phyloP scores from a whole-genome alignment of 352 stramenopile genomes.

The Phytophthora meadii region DNA sequence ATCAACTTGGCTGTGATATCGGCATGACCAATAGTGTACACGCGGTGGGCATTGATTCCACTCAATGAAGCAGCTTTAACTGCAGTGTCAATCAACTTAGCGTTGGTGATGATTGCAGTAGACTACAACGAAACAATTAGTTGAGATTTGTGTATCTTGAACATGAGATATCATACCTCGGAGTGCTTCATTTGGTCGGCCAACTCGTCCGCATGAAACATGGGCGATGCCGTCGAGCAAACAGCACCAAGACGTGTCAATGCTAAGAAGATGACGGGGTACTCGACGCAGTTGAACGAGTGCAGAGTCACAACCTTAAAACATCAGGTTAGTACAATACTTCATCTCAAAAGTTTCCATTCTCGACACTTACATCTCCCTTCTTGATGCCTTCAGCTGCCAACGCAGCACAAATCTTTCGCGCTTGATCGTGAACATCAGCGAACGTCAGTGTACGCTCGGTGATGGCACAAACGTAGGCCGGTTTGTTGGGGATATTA shows the following conservation, averaged over 20 bases:
- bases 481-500: constrained; percentile 37
- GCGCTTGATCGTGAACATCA: constrained; percentile 38
- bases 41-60: constrained; percentile 11
- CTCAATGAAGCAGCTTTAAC: constrained; percentile 34
- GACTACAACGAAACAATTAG: constrained; percentile 22
- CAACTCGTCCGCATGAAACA: constrained; percentile 50
- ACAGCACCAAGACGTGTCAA: constrained; percentile 51
- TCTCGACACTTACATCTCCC: constrained; percentile 46
- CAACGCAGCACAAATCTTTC: constrained; percentile 45
- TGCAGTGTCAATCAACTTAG: constrained; percentile 33
- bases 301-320: constrained; percentile 49
- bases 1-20: constrained; percentile 12
- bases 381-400: constrained; percentile 46
- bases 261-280: constrained; percentile 58
- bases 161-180: constrained; percentile 30
- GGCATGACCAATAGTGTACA: constrained; percentile 43
- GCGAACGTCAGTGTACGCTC: constrained; percentile 49
- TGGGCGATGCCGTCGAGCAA: constrained; percentile 48
- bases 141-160: neutral
- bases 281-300: constrained; percentile 69
- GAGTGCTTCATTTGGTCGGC: constrained; percentile 42
- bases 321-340: constrained; percentile 7
- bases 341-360: too few relatives aligned
- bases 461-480: constrained; percentile 51
- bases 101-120: constrained; percentile 43